Evolutionary conservation across 1,139 yeast species (phyloP), one percentile per base, ranked within the genome.

Genomic region (Scheffersomyces stambukii): DNA sequence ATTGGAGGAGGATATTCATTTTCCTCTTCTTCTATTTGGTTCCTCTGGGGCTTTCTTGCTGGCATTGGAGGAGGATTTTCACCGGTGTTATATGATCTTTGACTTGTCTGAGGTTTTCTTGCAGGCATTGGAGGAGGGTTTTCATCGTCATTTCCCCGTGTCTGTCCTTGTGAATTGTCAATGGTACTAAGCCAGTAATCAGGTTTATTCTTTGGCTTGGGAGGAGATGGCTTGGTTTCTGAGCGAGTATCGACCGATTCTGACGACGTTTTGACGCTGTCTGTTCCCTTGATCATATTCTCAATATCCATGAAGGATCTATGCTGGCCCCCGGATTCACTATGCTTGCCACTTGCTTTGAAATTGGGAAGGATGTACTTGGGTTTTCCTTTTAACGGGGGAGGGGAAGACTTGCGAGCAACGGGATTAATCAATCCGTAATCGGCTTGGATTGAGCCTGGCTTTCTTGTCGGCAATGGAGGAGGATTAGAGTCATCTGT

Each of bases 301-400:
- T 54, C 58, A 31, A 53, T 41, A n/a, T 50, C 46, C 3, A 45
- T 29, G 32, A 54, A 54, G 4, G 58, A 48, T 17, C 40, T 32
- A 26, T 41, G 42, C 20, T 36, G 32, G 6, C 32, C 27, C 8
- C 16, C 22, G 8, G 17, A 17, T 4, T 22, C 13, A 7, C 23
- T 13, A 4, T 25, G 8, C 11, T 23, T 15, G 13, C 27, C 18
- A 11, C 27, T 27, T 5, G 23, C 13, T 16, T 14, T 16, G 19
- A 13, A 17, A 13, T 13, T 15, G 3, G 25, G n/a, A 7, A 19
- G 25, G 13, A 19, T 21, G 8, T 23, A 21, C 13, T 24, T 21
- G 2, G 29, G 21, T 15, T 24, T 30, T n/a, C n/a, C n/a, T 9
- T 23, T 29, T 1, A 30, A 32, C 6, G 27, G 18, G n/a, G 24